A percentile compares a stretch with the other conserved stretches of the same genome.
Conservation (phyloP, 139 green algal genomes). For the Helicosporidium sp. region DNA sequence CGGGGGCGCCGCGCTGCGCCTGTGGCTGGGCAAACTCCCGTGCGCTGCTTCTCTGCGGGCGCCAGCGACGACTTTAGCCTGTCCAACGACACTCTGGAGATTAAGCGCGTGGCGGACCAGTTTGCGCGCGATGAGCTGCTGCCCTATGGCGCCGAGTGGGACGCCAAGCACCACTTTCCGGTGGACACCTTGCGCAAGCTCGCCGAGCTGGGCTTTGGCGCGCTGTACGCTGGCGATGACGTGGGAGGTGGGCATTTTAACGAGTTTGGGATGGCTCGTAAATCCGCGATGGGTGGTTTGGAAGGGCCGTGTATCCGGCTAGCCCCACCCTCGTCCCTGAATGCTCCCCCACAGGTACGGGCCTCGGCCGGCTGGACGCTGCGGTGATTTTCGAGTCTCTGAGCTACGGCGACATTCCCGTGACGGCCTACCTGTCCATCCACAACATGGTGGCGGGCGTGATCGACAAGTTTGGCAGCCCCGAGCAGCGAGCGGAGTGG, state of each 20-base stretch:
- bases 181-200: conserved; percentile 29
- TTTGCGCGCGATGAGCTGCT: conserved; percentile 35
- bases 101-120: conserved; percentile 23
- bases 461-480: conserved; percentile 33
- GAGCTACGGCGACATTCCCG: conserved; percentile 44
- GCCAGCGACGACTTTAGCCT: background rate
- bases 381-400: conserved; percentile 64
- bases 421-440: conserved; percentile 61
- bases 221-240: conserved; percentile 36
- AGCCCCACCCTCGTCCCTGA: too few relatives aligned
- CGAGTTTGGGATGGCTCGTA: too few relatives aligned
- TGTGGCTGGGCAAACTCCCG: too few relatives aligned
- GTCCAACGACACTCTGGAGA: conserved; percentile 6
- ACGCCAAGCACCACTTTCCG: conserved; percentile 42
- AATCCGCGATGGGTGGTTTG: too few relatives aligned
- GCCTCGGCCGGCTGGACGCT: conserved; percentile 23
- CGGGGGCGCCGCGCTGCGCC: too few relatives aligned
- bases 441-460: conserved; percentile 64
- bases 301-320: too few relatives aligned
- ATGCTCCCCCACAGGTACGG: conserved; percentile 3
- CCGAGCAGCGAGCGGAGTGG: conserved; percentile 22
- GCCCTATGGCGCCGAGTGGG: conserved; percentile 35
- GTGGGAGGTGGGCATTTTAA: conserved; percentile 24
- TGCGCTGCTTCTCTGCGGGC: too few relatives aligned
- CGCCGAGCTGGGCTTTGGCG: conserved; percentile 48